Evolutionary conservation across 345 rosid genomes (phyloP).

Genomic region (Jatropha curcas): DNA sequence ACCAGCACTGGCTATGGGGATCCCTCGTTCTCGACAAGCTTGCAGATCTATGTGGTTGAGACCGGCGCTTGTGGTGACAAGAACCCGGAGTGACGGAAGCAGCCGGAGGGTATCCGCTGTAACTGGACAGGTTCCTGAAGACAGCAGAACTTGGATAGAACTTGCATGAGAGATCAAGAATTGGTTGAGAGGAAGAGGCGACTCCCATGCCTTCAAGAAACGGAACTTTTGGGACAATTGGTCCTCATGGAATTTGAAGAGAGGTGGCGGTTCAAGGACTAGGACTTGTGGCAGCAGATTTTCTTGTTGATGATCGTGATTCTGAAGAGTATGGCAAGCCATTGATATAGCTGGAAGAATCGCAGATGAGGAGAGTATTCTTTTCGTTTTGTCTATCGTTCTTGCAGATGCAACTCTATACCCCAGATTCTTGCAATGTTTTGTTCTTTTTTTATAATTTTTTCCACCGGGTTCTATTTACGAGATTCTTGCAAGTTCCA

Average conservation of each 20-base stretch:
- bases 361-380: no score
- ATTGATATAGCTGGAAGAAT: background rate
- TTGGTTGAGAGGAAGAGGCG: constrained; percentile 5
- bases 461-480: no score
- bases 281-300: background rate
- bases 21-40: constrained; percentile 14
- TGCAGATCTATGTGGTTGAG: constrained; percentile 19
- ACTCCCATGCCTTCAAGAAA: constrained; percentile 17
- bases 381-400: no score
- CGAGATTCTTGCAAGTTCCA: no score
- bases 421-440: no score
- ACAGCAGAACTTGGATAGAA: constrained; percentile 12
- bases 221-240: constrained; percentile 8
- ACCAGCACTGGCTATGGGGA: constrained; percentile 15
- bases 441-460: no score
- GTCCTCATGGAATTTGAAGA: background rate
- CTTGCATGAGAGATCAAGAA: constrained; percentile 2
- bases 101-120: background rate
- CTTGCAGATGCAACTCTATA: no score
- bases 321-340: background rate
- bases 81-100: background rate
- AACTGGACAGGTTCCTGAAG: background rate
- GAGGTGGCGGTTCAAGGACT: background rate
- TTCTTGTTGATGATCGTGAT: background rate
- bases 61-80: constrained; percentile 19